Percentiles rank a stretch among this genome's conserved stretches.
Evolutionary conservation across 495 filamentous ascomycete genomes (phyloP).

Genomic region (Penicillium mononematosum): DNA sequence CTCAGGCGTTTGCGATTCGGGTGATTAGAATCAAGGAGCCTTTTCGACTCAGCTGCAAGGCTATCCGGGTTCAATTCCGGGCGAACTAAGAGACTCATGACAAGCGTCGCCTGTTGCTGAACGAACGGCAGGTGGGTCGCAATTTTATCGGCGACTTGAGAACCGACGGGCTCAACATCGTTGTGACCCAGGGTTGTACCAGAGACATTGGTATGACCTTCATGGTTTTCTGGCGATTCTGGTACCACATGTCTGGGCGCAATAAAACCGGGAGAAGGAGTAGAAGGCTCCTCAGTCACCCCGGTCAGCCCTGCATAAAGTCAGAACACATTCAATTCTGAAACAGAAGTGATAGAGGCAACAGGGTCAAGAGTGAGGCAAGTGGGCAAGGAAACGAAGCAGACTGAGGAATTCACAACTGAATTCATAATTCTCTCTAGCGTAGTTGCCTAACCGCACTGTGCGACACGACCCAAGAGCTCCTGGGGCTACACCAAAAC

Average conservation of each 20-base stretch:
- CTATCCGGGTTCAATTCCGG: constrained; percentile 4
- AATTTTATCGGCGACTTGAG: constrained; percentile 19
- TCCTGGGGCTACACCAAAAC: not conserved
- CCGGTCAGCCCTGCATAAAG: constrained; percentile 15
- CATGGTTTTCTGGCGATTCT: constrained; percentile 28
- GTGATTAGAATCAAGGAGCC: not conserved
- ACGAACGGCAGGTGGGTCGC: constrained; percentile 33
- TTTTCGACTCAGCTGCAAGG: constrained; percentile 6
- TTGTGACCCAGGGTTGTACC: constrained; percentile 38
- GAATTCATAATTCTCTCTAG: not conserved
- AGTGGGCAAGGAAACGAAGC: constrained; percentile 9
- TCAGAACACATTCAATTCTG: constrained; percentile 10
- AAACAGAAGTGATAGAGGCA: not conserved
- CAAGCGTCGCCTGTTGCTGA: constrained; percentile 17
- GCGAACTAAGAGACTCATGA: constrained; percentile 11
- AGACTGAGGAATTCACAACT: not conserved
- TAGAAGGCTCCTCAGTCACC: constrained; percentile 19
- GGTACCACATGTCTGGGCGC: constrained; percentile 15
- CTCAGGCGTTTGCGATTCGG: constrained; percentile 18
- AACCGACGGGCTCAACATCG: constrained; percentile 6
- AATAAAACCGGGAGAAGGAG: constrained; percentile 5
- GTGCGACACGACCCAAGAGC: not conserved
- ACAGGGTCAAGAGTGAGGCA: not conserved
- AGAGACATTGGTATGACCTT: constrained; percentile 41
- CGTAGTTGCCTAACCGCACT: not conserved